Percentiles rank a stretch among this genome's conserved stretches.
These are phyloP conservation scores for Calonectria multiphialidica DNA, from an alignment of 2,329 filamentous ascomycete genomes.

Conservation along the genomic window DNA sequence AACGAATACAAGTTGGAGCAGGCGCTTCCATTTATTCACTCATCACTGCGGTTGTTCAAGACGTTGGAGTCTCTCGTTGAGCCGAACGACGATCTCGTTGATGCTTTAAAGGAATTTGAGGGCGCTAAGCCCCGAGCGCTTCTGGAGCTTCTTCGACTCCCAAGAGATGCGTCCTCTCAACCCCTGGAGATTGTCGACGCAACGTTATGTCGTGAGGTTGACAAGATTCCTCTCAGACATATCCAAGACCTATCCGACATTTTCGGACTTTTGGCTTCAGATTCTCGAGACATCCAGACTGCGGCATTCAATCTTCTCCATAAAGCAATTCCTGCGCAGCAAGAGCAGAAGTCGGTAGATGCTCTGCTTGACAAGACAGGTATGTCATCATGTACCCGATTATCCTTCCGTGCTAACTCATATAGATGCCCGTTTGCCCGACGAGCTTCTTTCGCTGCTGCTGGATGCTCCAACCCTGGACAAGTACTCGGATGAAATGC, in stretches of 20 bases:
- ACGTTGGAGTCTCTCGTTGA: conserved; percentile 75
- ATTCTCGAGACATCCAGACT: conserved; percentile 81
- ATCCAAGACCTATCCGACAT: conserved; percentile 75
- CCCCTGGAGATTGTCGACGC: conserved; percentile 82
- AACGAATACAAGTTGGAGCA: conserved; percentile 56
- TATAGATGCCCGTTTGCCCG: conserved; percentile 77
- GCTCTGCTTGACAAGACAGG: conserved; percentile 76
- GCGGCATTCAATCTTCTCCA: conserved; percentile 86
- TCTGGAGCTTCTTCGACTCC: conserved; percentile 71
- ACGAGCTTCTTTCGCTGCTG: conserved; percentile 87
- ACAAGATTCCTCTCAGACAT: conserved; percentile 71
- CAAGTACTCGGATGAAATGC: conserved; percentile 73
- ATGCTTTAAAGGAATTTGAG: conserved; percentile 75
- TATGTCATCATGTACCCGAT: conserved; percentile 40
- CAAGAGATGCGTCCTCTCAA: conserved; percentile 63
- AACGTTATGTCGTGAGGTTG: conserved; percentile 77
- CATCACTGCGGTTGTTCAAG: conserved; percentile 78
- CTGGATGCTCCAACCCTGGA: conserved; percentile 81
- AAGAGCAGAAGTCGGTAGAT: conserved; percentile 87
- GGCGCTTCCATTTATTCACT: conserved; percentile 73
- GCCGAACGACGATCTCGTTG: conserved; percentile 87
- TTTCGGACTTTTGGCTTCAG: conserved; percentile 81
- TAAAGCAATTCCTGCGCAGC: conserved; percentile 79
- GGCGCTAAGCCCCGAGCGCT: conserved; percentile 68
- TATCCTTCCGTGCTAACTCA: background rate